Evolutionary conservation across 345 rosid genomes (phyloP).

Genomic region (Corchorus capsularis): DNA sequence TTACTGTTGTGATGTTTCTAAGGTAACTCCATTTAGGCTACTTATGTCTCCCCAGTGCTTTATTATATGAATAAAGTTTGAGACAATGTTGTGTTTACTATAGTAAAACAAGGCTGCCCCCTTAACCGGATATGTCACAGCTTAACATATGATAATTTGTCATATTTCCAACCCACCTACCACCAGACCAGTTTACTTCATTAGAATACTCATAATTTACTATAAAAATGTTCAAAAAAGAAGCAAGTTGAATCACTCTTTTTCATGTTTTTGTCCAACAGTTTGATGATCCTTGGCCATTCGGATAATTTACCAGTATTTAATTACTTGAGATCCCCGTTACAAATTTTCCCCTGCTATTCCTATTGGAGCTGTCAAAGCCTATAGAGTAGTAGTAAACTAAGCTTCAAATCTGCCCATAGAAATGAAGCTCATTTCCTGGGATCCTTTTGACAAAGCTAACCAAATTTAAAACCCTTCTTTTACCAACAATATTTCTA

Average conservation of each 20-base stretch:
- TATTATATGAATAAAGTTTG: background rate
- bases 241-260: background rate
- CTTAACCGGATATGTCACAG: too few relatives aligned
- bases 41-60: background rate
- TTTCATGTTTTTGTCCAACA: background rate
- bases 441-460: background rate
- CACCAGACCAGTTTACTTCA: background rate
- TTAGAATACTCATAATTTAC: background rate
- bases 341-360: too few relatives aligned
- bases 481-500: background rate
- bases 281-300: background rate
- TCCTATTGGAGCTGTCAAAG: too few relatives aligned
- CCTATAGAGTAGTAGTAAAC: background rate
- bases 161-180: background rate
- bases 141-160: background rate
- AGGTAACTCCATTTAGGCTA: slow-evolving; percentile 1
- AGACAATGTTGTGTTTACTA: background rate
- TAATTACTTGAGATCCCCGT: too few relatives aligned
- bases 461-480: background rate
- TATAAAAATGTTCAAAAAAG: background rate
- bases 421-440: background rate
- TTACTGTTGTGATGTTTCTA: background rate
- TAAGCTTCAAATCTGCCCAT: background rate
- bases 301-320: background rate
- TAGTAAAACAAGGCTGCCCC: background rate